phyloP scores from a whole-genome alignment of 108 stramenopile genomes.

The Discostella stelligeroides region DNA sequence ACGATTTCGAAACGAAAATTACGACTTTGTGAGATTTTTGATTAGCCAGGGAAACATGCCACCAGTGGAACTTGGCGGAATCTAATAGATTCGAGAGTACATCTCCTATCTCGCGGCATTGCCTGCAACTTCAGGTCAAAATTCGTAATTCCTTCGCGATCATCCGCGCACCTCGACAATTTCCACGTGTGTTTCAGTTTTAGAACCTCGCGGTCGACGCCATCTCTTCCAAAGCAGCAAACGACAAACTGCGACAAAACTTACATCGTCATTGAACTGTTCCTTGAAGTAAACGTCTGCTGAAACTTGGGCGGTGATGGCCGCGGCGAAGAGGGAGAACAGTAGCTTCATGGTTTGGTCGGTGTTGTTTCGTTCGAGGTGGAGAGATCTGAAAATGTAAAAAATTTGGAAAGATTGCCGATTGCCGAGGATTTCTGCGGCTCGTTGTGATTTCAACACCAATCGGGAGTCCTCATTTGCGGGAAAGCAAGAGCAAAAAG shows the following conservation, averaged over 20 bases:
- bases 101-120: too few relatives aligned
- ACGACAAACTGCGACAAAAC: constrained; percentile 21
- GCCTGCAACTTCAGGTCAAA: too few relatives aligned
- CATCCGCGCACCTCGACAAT: neutral
- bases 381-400: neutral
- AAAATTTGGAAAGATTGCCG: neutral
- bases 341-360: constrained; percentile 64
- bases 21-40: too few relatives aligned
- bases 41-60: too few relatives aligned
- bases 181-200: constrained; percentile 16
- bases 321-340: constrained; percentile 62
- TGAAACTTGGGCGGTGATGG: constrained; percentile 50
- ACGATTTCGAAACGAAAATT: too few relatives aligned
- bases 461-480: neutral
- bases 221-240: neutral
- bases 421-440: too few relatives aligned
- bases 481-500: neutral
- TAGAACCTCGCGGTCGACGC: too few relatives aligned
- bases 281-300: constrained; percentile 84
- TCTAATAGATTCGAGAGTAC: too few relatives aligned
- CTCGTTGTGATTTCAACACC: neutral
- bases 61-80: too few relatives aligned
- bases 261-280: constrained; percentile 90
- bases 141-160: neutral
- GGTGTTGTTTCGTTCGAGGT: neutral